phyloP scores from a whole-genome alignment of 1,284 basidiomycete genomes.

The Neonothopanus nambi region DNA sequence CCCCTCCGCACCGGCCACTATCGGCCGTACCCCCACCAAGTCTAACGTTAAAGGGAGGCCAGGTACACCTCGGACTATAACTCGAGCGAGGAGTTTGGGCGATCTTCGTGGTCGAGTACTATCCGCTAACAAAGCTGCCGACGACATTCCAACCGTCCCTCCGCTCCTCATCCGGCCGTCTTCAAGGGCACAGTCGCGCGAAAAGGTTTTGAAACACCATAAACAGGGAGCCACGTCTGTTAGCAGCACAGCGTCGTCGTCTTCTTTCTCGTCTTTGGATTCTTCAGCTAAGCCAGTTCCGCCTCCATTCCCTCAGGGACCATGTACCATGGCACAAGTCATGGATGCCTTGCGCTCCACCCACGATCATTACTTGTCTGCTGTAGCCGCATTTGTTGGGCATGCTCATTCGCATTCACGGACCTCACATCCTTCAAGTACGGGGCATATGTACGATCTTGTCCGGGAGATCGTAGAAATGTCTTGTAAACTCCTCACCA shows the following conservation, averaged over 20 bases:
- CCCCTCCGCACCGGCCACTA: constrained; percentile 1
- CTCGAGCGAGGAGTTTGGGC: constrained; percentile 45
- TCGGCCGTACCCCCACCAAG: constrained; percentile 36
- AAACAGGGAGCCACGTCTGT: constrained; percentile 49
- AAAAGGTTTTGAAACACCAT: constrained; percentile 36
- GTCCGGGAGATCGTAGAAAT: constrained; percentile 92
- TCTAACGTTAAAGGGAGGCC: constrained; percentile 12
- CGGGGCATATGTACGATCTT: constrained; percentile 91
- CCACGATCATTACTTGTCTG: constrained; percentile 89
- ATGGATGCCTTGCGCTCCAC: constrained; percentile 72
- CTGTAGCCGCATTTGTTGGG: constrained; percentile 95
- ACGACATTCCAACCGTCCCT: constrained; percentile 25
- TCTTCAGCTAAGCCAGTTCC: constrained; percentile 43
- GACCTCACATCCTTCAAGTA: constrained; percentile 86
- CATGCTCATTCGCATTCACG: constrained; percentile 93
- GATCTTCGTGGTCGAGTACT: constrained; percentile 44
- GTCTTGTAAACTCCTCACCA: constrained; percentile 88
- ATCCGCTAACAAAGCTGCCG: constrained; percentile 21
- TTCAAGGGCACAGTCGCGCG: not conserved
- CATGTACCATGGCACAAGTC: constrained; percentile 64
- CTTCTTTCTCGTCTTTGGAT: constrained; percentile 60
- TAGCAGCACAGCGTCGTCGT: constrained; percentile 57
- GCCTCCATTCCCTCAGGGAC: constrained; percentile 67
- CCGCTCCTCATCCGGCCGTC: constrained; percentile 32
- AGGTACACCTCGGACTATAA: constrained; percentile 13